Conservation (phyloP, 768 basidiomycete species). For the Xerocomellus chrysenteron region DNA sequence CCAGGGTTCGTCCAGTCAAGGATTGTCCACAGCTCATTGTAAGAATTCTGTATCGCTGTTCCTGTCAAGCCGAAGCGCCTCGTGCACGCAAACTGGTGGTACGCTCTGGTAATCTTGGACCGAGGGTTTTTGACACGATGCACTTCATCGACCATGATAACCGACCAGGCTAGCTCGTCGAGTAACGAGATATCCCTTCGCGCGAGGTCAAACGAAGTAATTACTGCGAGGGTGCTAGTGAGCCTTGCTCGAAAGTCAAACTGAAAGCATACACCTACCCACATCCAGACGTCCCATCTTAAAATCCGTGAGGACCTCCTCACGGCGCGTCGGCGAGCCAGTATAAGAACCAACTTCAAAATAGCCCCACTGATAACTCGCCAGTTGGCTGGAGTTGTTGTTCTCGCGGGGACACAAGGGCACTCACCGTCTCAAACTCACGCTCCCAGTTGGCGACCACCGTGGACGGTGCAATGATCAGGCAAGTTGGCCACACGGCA, state of each 20-base stretch:
- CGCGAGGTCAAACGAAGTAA: slow-evolving; percentile 79
- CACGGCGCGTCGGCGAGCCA: slow-evolving; percentile 51
- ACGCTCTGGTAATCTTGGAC: slow-evolving; percentile 64
- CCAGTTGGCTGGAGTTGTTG: neutral
- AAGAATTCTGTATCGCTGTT: slow-evolving; percentile 82
- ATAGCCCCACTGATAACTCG: slow-evolving; percentile 76
- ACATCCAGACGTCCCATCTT: slow-evolving; percentile 82
- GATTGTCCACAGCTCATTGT: slow-evolving; percentile 89
- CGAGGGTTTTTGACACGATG: slow-evolving; percentile 83
- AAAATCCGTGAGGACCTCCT: slow-evolving; percentile 65
- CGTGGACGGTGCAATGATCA: slow-evolving; percentile 84
- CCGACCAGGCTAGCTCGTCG: slow-evolving; percentile 67
- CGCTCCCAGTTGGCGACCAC: slow-evolving; percentile 89
- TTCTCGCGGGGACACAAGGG: neutral
- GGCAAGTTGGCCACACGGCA: slow-evolving; percentile 77
- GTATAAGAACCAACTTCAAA: slow-evolving; percentile 82
- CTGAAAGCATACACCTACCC: slow-evolving; percentile 44
- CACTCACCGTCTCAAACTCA: slow-evolving; percentile 75
- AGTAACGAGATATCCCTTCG: slow-evolving; percentile 69
- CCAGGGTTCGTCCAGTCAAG: slow-evolving; percentile 91
- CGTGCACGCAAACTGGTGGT: slow-evolving; percentile 64
- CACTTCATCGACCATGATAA: slow-evolving; percentile 84
- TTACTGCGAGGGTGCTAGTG: slow-evolving; percentile 44
- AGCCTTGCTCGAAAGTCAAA: neutral
- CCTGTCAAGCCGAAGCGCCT: slow-evolving; percentile 87